Base-by-base conservation (phyloP, 495 filamentous ascomycete genomes). In the Aspergillus campestris region DNA sequence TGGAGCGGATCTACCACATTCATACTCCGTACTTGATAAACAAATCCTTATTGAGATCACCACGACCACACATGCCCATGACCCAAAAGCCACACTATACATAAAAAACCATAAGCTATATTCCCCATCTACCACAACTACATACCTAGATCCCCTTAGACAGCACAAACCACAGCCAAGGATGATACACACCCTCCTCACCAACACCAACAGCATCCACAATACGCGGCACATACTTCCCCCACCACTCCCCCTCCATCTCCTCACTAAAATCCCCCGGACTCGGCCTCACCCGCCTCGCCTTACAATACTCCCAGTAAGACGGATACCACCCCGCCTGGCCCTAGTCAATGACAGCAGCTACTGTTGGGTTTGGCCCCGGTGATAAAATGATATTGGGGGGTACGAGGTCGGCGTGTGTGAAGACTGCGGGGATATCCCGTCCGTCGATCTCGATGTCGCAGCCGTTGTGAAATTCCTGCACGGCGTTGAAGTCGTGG, bases 261-360 rank as follows among this genome's bases (percentile, higher is more conserved):
- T 15, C 44, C 1, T 49, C 49, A 39, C 47, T 40, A 40, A 57
- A 57, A 38, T 44, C 50, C 38, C 53, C 44, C 29, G 53, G 42
- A 48, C 48, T 40, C 34, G 33, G 7, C 24, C 40, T 52, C 12
- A 56, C 36, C 0, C 49, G 47, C 18, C 45, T 46, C 40, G 60
- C 59, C 51, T 69, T 70, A 47, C 63, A 70, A 52, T 69, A 67
- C 55, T 72, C 65, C 69, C 67, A 72, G 50, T 70, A 69, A 13
- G 63, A 62, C 12, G 64, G 67, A 57, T 69, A 69, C 69, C 67
- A 72, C 15, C 68, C 66, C 14, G 59, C 42, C 50, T 70, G 65
- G 34, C 44, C 59, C 66, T 65, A 72, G 47, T 70, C 67, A 54
- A 72, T 48, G 44, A 70, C 58, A 1, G 61, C 57, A 7, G 64